Evolutionary conservation across 2,329 filamentous ascomycete genomes (phyloP), one percentile per base, ranked within the genome.

Genomic region (Aspergillus latus): DNA sequence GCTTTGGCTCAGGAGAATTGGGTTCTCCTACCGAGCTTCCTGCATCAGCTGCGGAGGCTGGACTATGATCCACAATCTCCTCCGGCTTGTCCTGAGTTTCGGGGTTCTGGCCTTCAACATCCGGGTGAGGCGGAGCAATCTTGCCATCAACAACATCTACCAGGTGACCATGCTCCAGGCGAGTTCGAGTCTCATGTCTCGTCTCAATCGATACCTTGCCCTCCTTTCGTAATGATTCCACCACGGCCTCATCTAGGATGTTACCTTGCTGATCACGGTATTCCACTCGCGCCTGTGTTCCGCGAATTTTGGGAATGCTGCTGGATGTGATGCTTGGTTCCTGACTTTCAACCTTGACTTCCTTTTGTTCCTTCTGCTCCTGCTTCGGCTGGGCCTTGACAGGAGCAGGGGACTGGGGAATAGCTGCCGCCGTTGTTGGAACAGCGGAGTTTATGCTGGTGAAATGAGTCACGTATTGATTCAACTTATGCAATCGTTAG

Each of bases 191-290:
- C 80, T 97, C 93, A 72, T 97, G 97, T 64, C 88, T 88, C 10
- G 94, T 97, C 78, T 95, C 87, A 78, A 99, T 97, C 67, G 91
- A 90, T 58, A 97, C 93, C 75, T 96, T 95, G 67, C 93, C 94
- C 73, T 93, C 84, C 43, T 72, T 70, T 26, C 71, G 62, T 32
- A 99, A 84, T 16, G 84, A 84, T 67, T 88, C 85, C 57, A 99
- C 92, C 71, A 96, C 85, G 68, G 92, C 89, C 53, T 88, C 85
- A 68, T 93, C 80, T 32, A 99, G 83, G 32, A 97, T 73, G 69
- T 97, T 97, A 63, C 94, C 94, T 65, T 96, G 82, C 74, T 97
- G 90, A 73, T 97, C 94, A 53, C 94, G 89, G 77, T 96, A 99
- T 76, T 97, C 94, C 46, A 97, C 80, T 64, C 87, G 88, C 76